Percentiles rank a stretch among this genome's conserved stretches.
Evolutionary conservation across 345 rosid species (phyloP).

Genomic region (Trapa incisa): DNA sequence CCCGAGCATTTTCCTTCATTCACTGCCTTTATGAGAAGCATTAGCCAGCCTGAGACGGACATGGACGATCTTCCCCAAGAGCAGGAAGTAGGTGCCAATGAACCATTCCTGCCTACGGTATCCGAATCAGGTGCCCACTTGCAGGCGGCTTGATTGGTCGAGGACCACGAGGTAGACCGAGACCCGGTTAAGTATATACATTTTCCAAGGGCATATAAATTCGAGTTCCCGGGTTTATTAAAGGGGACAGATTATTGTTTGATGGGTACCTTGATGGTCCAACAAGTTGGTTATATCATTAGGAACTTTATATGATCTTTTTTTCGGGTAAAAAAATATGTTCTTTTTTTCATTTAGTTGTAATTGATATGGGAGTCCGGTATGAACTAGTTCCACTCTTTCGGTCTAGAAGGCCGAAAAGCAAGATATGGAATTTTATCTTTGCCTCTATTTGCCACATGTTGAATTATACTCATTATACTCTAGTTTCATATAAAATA

Average conservation of each 20-base stretch:
- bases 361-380: too few species aligned
- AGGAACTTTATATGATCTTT: too few species aligned
- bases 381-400: too few species aligned
- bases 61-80: slow-evolving; percentile 36
- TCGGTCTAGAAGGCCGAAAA: too few species aligned
- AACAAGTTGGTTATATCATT: too few species aligned
- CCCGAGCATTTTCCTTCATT: slow-evolving; percentile 82
- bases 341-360: too few species aligned
- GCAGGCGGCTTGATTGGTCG: slow-evolving; percentile 26
- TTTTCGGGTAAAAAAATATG: too few species aligned
- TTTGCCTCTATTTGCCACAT: too few species aligned
- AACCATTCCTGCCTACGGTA: slow-evolving; percentile 13
- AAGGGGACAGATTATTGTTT: not conserved
- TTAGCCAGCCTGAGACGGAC: slow-evolving; percentile 34
- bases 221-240: not conserved
- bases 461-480: not conserved
- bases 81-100: slow-evolving; percentile 18
- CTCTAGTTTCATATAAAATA: slow-evolving; percentile 15
- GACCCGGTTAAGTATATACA: not conserved
- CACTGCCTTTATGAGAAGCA: slow-evolving; percentile 52
- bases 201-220: not conserved
- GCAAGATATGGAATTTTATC: too few species aligned
- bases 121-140: slow-evolving; percentile 25
- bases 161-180: not conserved
- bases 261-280: not conserved